Conservation (phyloP, 257 asterid genomes). For the Cruciata laevipes region DNA sequence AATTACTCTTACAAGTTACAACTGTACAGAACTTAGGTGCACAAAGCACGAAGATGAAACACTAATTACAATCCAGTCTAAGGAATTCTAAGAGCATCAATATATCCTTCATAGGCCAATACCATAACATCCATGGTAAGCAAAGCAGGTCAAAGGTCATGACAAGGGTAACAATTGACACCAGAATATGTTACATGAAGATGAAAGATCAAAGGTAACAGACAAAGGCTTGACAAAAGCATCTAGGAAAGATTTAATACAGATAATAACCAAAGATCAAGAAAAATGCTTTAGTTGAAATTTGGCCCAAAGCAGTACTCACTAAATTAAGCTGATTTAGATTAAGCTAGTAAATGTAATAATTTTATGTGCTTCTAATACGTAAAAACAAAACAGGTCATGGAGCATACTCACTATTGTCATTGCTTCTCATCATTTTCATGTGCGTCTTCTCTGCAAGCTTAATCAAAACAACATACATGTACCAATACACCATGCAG, state of each 20-base stretch:
- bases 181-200: neutral
- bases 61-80: neutral
- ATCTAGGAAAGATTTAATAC: neutral
- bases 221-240: neutral
- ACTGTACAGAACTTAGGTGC: neutral
- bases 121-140: neutral
- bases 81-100: neutral
- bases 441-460: slow-evolving; percentile 92
- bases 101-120: neutral
- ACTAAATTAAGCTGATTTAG: neutral
- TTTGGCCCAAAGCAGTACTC: neutral
- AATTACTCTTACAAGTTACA: neutral
- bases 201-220: neutral
- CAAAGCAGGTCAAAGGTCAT: neutral
- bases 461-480: slow-evolving; percentile 70
- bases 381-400: slow-evolving; percentile 6
- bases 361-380: neutral
- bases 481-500: slow-evolving; percentile 99
- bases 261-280: neutral
- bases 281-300: neutral
- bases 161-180: neutral
- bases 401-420: slow-evolving; percentile 51
- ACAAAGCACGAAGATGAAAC: slow-evolving; percentile 1
- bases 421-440: slow-evolving; percentile 56
- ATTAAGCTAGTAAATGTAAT: neutral